These are phyloP conservation scores for Ceratocystis huliohia DNA, from an alignment of 2,329 filamentous ascomycete genomes.

Conservation along the genomic window DNA sequence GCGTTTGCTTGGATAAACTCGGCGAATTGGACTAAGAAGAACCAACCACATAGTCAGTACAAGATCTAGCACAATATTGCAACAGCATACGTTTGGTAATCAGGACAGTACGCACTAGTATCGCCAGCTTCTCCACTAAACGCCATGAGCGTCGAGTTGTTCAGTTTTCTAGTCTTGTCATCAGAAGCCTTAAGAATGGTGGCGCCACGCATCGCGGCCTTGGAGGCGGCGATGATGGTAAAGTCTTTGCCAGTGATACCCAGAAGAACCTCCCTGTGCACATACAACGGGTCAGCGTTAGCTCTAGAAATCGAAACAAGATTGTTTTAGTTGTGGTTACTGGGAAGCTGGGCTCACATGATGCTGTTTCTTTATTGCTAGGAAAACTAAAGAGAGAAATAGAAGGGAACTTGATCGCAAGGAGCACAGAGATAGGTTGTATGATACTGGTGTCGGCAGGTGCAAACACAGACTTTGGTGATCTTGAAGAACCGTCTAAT, in stretches of 20 bases:
- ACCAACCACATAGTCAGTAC: conserved; percentile 18
- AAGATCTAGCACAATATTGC: background rate
- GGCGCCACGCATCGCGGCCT: conserved; percentile 94
- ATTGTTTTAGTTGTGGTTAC: background rate
- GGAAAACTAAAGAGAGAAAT: background rate
- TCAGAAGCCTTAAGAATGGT: conserved; percentile 90
- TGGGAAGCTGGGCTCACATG: conserved; percentile 11
- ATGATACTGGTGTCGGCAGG: background rate
- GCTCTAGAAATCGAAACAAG: background rate
- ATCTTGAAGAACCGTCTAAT: conserved; percentile 5
- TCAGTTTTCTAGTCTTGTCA: conserved; percentile 89
- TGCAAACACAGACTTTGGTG: background rate
- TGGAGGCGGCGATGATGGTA: conserved; percentile 91
- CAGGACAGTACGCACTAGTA: conserved; percentile 50
- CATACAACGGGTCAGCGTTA: background rate
- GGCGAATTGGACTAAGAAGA: conserved; percentile 75
- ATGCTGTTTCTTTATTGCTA: background rate
- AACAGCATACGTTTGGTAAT: background rate
- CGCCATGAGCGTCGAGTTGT: conserved; percentile 88
- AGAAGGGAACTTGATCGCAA: background rate
- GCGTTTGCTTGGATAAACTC: conserved; percentile 99
- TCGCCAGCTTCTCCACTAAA: conserved; percentile 95
- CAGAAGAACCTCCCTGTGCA: conserved; percentile 80
- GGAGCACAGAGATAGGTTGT: background rate
- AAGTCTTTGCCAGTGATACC: conserved; percentile 99